These are phyloP conservation scores for Diutina scorzettiae DNA, from an alignment of 1,139 yeast genomes.

Conservation along the genomic window DNA sequence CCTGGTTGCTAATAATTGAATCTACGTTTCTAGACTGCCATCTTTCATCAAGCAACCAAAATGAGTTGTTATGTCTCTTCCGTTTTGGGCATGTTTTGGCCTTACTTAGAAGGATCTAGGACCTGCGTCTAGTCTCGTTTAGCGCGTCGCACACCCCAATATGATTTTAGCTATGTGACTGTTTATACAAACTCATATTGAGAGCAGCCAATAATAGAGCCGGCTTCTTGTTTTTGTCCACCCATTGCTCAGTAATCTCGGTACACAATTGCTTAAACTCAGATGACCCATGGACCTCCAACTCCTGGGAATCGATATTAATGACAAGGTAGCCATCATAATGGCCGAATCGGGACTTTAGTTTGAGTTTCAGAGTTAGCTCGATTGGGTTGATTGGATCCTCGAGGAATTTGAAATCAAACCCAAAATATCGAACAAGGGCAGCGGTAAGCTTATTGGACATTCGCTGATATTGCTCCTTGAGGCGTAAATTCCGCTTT, in stretches of 20 bases:
- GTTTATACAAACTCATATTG: conserved; percentile 47
- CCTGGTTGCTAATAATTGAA: too few relatives aligned
- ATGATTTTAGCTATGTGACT: too few relatives aligned
- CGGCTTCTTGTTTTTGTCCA: conserved; percentile 55
- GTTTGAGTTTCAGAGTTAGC: conserved; percentile 40
- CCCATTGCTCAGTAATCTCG: conserved; percentile 54
- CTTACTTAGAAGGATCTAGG: too few relatives aligned
- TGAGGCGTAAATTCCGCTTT: conserved; percentile 49
- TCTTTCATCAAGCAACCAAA: too few relatives aligned
- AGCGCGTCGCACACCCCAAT: too few relatives aligned
- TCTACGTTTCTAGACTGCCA: too few relatives aligned
- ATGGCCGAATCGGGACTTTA: conserved; percentile 42
- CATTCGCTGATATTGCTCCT: conserved; percentile 53
- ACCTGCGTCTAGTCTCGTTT: too few relatives aligned
- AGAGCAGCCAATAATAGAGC: conserved; percentile 76
- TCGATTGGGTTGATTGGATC: conserved; percentile 43
- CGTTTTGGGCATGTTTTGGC: too few relatives aligned
- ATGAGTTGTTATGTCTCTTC: too few relatives aligned
- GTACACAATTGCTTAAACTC: conserved; percentile 41
- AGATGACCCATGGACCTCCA: conserved; percentile 30
- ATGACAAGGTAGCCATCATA: conserved; percentile 21
- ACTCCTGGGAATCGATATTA: conserved; percentile 23
- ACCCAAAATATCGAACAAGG: conserved; percentile 62
- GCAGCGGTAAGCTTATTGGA: conserved; percentile 65
- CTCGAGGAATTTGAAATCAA: conserved; percentile 57